phyloP scores from a whole-genome alignment of 129 eudicot genomes.

The Flaveria ramosissima region DNA sequence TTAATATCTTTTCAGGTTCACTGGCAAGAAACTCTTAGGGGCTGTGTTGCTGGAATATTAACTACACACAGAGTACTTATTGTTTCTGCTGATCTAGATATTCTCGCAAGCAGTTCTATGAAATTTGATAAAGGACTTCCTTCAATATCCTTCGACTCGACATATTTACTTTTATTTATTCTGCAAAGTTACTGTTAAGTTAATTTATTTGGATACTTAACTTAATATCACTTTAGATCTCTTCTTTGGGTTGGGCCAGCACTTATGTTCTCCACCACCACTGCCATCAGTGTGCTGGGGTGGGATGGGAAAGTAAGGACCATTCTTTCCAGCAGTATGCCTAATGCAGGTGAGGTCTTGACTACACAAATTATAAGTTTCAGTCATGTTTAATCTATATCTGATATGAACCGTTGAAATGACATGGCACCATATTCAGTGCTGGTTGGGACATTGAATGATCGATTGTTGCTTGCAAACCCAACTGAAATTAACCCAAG shows the following conservation, averaged over 20 bases:
- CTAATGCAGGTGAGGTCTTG: constrained; percentile 76
- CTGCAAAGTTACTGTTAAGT: neutral
- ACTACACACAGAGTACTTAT: constrained; percentile 89
- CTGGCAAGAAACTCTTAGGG: constrained; percentile 99
- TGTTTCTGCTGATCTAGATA: constrained; percentile 82
- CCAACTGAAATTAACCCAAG: constrained; percentile 89
- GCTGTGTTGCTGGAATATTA: constrained; percentile 90
- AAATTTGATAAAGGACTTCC: constrained; percentile 96
- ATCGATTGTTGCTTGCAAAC: constrained; percentile 82
- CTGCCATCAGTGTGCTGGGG: constrained; percentile 86
- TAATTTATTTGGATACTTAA: constrained; percentile 49
- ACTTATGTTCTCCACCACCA: constrained; percentile 88
- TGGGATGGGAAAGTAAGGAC: constrained; percentile 99
- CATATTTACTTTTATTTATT: constrained; percentile 14
- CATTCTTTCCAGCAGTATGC: constrained; percentile 80
- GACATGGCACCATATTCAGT: constrained; percentile 47
- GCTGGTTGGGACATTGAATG: constrained; percentile 86
- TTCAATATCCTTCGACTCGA: constrained; percentile 72
- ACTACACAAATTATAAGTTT: constrained; percentile 7
- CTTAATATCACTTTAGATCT: constrained; percentile 74
- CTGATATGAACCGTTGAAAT: constrained; percentile 28
- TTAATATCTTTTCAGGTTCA: constrained; percentile 64
- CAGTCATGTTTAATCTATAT: constrained; percentile 8
- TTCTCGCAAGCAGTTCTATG: constrained; percentile 66
- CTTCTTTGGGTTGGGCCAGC: constrained; percentile 99